Percentiles rank a stretch among this genome's conserved stretches.
phyloP scores from a whole-genome alignment of 306 rosid genomes.

The Amphicarpaea edgeworthii region DNA sequence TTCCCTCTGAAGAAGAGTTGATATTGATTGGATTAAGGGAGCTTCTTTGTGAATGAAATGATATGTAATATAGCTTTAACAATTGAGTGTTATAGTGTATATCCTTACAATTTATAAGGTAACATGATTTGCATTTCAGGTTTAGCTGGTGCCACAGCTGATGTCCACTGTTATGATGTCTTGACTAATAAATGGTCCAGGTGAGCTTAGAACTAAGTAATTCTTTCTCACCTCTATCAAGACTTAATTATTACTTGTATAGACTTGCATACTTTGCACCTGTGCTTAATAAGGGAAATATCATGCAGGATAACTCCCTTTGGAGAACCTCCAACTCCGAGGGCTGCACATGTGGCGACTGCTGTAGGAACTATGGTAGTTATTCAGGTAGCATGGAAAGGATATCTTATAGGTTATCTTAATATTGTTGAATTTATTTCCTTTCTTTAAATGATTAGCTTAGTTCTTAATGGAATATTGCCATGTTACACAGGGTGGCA shows the following conservation, averaged over 20 bases:
- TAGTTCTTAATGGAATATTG: slow-evolving; percentile 37
- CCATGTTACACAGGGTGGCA: slow-evolving; percentile 81
- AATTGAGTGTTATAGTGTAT: slow-evolving; percentile 15
- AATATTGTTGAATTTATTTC: slow-evolving; percentile 32
- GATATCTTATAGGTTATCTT: slow-evolving; percentile 35
- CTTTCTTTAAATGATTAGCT: slow-evolving; percentile 37
- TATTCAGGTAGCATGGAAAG: slow-evolving; percentile 76
- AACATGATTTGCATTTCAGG: slow-evolving; percentile 71
- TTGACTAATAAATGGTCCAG: slow-evolving; percentile 98
- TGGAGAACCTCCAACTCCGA: slow-evolving; percentile 97
- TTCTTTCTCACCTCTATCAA: slow-evolving; percentile 35
- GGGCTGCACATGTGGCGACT: slow-evolving; percentile 99
- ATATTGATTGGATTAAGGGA: slow-evolving; percentile 32
- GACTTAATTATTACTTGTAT: slow-evolving; percentile 32
- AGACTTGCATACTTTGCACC: slow-evolving; percentile 30
- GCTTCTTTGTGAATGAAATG: slow-evolving; percentile 39
- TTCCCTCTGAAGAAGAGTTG: slow-evolving; percentile 32
- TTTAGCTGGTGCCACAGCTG: slow-evolving; percentile 99
- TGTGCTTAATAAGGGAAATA: slow-evolving; percentile 40
- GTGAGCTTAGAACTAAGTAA: slow-evolving; percentile 58
- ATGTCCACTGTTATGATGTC: slow-evolving; percentile 96
- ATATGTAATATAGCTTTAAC: slow-evolving; percentile 12
- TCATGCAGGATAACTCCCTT: slow-evolving; percentile 83
- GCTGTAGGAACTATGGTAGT: slow-evolving; percentile 99
- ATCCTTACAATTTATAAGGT: slow-evolving; percentile 43